Evolutionary conservation across 148 eudicot genomes (phyloP), one percentile per base, ranked within the genome.

Genomic region (Polygonum aviculare): DNA sequence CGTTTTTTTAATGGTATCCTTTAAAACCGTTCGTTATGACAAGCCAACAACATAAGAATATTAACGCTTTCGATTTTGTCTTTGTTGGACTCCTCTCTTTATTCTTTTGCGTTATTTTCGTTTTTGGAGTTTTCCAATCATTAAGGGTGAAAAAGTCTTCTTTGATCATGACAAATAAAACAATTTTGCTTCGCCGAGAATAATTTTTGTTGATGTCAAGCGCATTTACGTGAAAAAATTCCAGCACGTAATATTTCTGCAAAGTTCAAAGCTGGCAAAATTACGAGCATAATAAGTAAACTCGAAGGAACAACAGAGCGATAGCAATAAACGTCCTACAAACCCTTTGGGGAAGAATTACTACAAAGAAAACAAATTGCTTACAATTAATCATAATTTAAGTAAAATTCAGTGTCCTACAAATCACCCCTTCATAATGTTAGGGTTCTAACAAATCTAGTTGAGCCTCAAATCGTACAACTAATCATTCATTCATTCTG

Each of bases 361-460:
- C 69, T 62, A 31, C 36, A 62, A 62, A 33, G 16, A 62, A 33
- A 62, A 15, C 16, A 19, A 65, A 65, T 44, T 16, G 41, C 71
- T 36, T 67, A 10, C 44, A 67, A 7, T 67, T 36, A 38, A n/a
- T n/a, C n/a, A n/a, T n/a, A n/a, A n/a, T n/a, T n/a, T n/a, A n/a
- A n/a, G n/a, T n/a, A 67, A 67, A 67, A 67, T 67, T 67, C 72
- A 67, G 45, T 36, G 36, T 38, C 72, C 72, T 67, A 67, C 72
- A 67, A 14, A 15, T 15, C 16, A 7, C 9, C 11, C 19, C 45
- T 19, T 67, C 72, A 31, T 36, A 67, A 36, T 11, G 69, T 67
- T 67, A 67, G 35, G 72, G 21, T 35, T 67, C 22, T 38, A 67
- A 35, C 16, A 62, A 12, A 62, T 62, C 36, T 67, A 67, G 72